Percentiles rank a stretch among this genome's conserved stretches.
These are phyloP conservation scores for Salix koriyanagi DNA, from an alignment of 345 rosid genomes.

Conservation along the genomic window DNA sequence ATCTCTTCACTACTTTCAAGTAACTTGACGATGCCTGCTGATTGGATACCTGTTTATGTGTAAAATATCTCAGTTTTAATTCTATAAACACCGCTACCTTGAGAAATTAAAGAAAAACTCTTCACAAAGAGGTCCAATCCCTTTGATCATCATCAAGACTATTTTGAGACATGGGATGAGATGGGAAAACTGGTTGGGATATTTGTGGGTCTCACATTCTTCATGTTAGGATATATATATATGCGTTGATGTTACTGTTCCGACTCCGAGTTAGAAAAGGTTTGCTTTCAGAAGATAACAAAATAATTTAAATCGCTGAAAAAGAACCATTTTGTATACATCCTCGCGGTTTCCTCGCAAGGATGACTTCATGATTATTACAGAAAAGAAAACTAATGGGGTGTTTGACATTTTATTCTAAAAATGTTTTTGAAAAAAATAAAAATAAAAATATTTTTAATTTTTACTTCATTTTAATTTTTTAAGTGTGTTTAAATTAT, in stretches of 20 bases:
- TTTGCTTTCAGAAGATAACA: background rate
- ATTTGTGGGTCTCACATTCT: slow-evolving; percentile 9
- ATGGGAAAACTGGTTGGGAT: background rate
- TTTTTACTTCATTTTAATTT: no score
- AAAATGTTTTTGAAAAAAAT: no score
- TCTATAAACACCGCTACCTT: background rate
- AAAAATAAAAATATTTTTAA: no score
- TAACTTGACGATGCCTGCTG: slow-evolving; percentile 80
- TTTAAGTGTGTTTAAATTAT: no score
- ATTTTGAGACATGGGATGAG: no score
- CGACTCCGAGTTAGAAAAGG: background rate
- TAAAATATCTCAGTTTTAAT: background rate
- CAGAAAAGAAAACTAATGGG: no score
- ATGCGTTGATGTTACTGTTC: background rate
- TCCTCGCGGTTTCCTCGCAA: no score
- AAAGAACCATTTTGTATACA: no score
- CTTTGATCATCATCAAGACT: background rate
- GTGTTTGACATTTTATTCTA: no score
- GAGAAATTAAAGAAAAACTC: no score
- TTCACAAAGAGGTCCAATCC: background rate
- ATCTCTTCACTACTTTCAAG: slow-evolving; percentile 76
- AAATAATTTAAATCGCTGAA: no score
- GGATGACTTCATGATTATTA: no score
- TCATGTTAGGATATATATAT: slow-evolving; percentile 3
- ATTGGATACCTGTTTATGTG: slow-evolving; percentile 61